Base-by-base conservation (phyloP, 371 early-diverging fungal species). In the Funneliformis caledonium region DNA sequence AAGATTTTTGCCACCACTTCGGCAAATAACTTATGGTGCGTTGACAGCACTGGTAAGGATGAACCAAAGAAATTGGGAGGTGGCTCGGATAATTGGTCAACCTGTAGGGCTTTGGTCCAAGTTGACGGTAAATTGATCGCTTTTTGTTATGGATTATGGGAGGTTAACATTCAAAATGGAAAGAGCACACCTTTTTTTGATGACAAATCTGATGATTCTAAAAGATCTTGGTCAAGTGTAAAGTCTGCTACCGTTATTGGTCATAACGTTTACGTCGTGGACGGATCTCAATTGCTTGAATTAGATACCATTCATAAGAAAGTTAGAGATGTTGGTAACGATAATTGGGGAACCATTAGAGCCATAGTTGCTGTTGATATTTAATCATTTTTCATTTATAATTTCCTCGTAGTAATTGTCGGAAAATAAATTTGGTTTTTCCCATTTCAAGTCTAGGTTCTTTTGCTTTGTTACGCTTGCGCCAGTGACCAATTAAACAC, bases 91-190 rank as follows among this genome's bases (percentile, higher is more conserved):
- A 79, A 79, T 70, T 79, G 79, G 79, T 69, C 70, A 12, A 70
- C 31, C 9, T 79, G 79, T 10, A 50, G 26, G n/a, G 69, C 79
- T 50, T 79, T 79, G 16, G 70, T 56, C 56, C 14, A 22, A 10
- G 43, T 79, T n/a, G 11, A 70, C 19, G 69, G 43, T 26, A 69
- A 6, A 42, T 43, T 79, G 26, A 69, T 64, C 5, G 79, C 79
- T 19, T 79, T 79, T 69, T 79, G 79, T 69, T 48, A 69, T 70
- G 56, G 79, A 33, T 70, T 79, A 62, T 79, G 79, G 79, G 45
- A 65, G 59, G 79, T 79, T 42, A 26, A 79, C 31, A 43, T 9
- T 9, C 12, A 31, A 16, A 70, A 65, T 8, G 79, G 79, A 11
- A 37, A 68, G 1, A 52, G 45, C 69, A 59, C 10, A 26, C 70